These are phyloP conservation scores for Amylocarpus encephaloides DNA, from an alignment of 2,329 filamentous ascomycete genomes.

Conservation along the genomic window DNA sequence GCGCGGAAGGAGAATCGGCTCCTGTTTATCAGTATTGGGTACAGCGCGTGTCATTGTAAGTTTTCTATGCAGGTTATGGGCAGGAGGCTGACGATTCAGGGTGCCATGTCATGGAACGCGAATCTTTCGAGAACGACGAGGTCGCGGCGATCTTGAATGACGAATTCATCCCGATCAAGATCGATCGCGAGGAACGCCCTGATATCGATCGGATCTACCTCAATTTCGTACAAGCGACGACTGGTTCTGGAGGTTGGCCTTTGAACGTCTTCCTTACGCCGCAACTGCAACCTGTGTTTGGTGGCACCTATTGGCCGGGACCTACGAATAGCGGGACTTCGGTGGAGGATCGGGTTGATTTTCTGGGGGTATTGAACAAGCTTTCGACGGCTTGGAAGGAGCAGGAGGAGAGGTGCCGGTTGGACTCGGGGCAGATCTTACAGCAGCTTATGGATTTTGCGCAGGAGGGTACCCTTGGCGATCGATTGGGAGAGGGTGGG, in stretches of 20 bases:
- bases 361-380: conserved; percentile 77
- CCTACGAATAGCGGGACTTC: conserved; percentile 35
- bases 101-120: conserved; percentile 85
- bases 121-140: conserved; percentile 79
- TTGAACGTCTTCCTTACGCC: conserved; percentile 95
- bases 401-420: conserved; percentile 74
- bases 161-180: conserved; percentile 82
- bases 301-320: conserved; percentile 87
- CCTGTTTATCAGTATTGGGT: conserved; percentile 91
- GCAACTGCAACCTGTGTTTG: conserved; percentile 87
- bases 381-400: conserved; percentile 70
- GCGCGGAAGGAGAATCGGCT: conserved; percentile 79
- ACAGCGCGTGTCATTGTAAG: conserved; percentile 90
- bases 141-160: conserved; percentile 79
- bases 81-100: conserved; percentile 39
- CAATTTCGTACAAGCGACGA: conserved; percentile 95
- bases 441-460: conserved; percentile 79
- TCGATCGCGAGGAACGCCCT: conserved; percentile 89
- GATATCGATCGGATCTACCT: conserved; percentile 96
- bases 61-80: conserved; percentile 15
- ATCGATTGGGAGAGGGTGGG: conserved; percentile 37
- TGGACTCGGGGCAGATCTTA: conserved; percentile 78
- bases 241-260: conserved; percentile 86
- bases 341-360: conserved; percentile 60
- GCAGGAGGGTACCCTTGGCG: conserved; percentile 69